Conservation (phyloP, 371 early-diverging fungal genomes). For the Apophysomyces variabilis region DNA sequence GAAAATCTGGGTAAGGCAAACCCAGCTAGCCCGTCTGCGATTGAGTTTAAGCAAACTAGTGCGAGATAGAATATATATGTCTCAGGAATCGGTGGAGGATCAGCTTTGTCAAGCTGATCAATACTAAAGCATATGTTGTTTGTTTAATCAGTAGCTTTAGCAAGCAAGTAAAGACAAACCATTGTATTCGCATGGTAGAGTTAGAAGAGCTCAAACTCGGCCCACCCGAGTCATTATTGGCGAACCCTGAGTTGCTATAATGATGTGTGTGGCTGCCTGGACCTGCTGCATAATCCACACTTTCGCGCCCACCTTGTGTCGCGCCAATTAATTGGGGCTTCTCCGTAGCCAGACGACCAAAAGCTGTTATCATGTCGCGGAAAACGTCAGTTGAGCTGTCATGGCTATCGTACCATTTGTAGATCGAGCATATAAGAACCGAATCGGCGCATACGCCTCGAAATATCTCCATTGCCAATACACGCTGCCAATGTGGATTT, state of each 20-base stretch:
- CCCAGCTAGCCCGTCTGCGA: conserved; percentile 76
- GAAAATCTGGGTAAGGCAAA: conserved; percentile 70
- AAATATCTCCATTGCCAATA: conserved; percentile 87
- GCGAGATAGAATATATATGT: conserved; percentile 86
- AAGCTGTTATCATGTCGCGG: conserved; percentile 78
- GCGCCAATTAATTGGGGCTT: conserved; percentile 72
- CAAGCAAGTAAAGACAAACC: conserved; percentile 43
- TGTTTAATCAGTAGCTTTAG: not conserved
- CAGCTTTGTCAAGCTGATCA: conserved; percentile 92
- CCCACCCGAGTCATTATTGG: conserved; percentile 14
- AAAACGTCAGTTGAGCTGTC: conserved; percentile 77
- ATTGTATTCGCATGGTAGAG: conserved; percentile 76
- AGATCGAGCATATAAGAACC: conserved; percentile 68
- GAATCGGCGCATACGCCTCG: conserved; percentile 70
- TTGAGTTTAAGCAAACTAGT: conserved; percentile 65
- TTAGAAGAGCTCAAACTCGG: conserved; percentile 49
- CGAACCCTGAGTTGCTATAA: conserved; percentile 2
- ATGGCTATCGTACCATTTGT: conserved; percentile 75
- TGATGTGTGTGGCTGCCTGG: conserved; percentile 11
- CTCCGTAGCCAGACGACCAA: conserved; percentile 82
- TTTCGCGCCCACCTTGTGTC: conserved; percentile 56
- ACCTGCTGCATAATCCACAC: conserved; percentile 36
- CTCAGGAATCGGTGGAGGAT: conserved; percentile 88
- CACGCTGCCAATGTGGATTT: conserved; percentile 85
- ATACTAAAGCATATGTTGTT: conserved; percentile 46